These are phyloP conservation scores for Fagus crenata DNA, from an alignment of 306 rosid genomes.

Conservation along the genomic window DNA sequence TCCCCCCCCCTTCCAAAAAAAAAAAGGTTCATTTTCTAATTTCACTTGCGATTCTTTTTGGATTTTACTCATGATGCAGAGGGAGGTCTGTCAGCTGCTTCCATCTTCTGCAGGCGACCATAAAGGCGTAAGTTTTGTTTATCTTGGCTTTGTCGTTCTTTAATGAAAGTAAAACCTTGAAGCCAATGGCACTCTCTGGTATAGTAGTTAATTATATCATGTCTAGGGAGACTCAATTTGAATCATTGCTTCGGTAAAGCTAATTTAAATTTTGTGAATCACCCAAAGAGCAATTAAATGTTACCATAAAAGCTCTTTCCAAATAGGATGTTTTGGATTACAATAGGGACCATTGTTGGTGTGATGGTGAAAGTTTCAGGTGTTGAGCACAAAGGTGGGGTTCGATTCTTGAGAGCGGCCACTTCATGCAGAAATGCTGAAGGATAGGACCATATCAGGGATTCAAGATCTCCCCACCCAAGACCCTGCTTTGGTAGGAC, in stretches of 20 bases:
- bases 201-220: not conserved
- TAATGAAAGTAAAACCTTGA: not conserved
- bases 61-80: slow-evolving; percentile 52
- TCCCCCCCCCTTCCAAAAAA: not conserved
- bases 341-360: not conserved
- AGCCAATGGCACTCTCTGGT: not conserved
- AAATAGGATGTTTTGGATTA: not conserved
- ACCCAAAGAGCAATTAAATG: not conserved
- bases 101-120: slow-evolving; percentile 70
- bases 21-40: slow-evolving; percentile 11
- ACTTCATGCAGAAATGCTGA: slow-evolving; percentile 7
- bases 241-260: slow-evolving; percentile 8
- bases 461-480: not conserved
- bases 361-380: not conserved
- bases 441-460: not conserved
- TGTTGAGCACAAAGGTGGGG: not conserved
- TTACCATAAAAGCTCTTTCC: not conserved
- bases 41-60: slow-evolving; percentile 12
- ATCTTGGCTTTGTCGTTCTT: slow-evolving; percentile 19
- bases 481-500: not conserved
- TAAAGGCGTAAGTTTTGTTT: slow-evolving; percentile 61
- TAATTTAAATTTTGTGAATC: not conserved
- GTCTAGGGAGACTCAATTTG: not conserved
- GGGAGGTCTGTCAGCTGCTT: slow-evolving; percentile 83
- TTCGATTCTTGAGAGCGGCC: not conserved